Percentiles rank a stretch among this genome's conserved stretches.
These are phyloP conservation scores for Hypericum androsaemum DNA, from an alignment of 345 rosid species.

Conservation along the genomic window DNA sequence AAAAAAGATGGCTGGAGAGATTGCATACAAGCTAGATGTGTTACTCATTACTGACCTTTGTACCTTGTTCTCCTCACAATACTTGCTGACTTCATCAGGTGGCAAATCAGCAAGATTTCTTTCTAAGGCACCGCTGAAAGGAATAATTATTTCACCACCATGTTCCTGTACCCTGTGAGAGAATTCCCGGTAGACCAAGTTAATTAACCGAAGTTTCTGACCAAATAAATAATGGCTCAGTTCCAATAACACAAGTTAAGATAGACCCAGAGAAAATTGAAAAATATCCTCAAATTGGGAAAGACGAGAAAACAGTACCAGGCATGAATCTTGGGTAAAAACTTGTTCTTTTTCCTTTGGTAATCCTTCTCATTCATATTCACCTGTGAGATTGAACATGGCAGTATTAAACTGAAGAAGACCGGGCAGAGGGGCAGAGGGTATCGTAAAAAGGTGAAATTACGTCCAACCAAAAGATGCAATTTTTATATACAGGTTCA, in stretches of 20 bases:
- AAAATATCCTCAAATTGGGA: neutral
- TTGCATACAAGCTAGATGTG: neutral
- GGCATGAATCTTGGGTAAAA: slow-evolving; percentile 94
- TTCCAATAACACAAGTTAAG: no score
- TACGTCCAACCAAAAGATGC: neutral
- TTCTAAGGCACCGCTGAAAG: slow-evolving; percentile 78
- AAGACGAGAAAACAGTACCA: slow-evolving; percentile 37
- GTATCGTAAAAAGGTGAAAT: neutral
- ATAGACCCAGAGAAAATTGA: neutral
- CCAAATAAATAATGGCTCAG: no score
- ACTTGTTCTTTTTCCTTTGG: slow-evolving; percentile 95
- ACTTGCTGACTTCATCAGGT: slow-evolving; percentile 66
- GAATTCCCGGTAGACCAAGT: slow-evolving; percentile 13
- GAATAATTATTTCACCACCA: slow-evolving; percentile 85
- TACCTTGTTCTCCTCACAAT: slow-evolving; percentile 90
- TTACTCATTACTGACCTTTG: slow-evolving; percentile 59
- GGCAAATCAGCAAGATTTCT: slow-evolving; percentile 71
- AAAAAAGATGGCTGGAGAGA: no score
- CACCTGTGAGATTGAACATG: slow-evolving; percentile 35
- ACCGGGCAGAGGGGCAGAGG: neutral
- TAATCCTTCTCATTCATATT: slow-evolving; percentile 94
- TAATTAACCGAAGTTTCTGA: neutral
- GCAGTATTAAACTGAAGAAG: neutral
- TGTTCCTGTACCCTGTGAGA: slow-evolving; percentile 87
- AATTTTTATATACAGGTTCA: no score